These are phyloP conservation scores for Verbena officinalis DNA, from an alignment of 257 asterid genomes.

Conservation along the genomic window DNA sequence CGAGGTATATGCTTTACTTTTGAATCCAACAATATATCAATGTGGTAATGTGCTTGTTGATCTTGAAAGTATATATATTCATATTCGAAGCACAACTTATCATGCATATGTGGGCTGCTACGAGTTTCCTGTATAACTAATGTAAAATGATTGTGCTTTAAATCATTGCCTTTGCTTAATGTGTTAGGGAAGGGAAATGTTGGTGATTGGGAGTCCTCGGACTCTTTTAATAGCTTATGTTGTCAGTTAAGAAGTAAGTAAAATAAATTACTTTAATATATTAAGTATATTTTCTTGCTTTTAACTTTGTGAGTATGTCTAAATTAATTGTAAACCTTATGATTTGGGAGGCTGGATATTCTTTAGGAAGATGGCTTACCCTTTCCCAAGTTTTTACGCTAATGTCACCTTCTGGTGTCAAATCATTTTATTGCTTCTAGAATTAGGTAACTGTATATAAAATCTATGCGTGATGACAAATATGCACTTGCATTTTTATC, in stretches of 20 bases:
- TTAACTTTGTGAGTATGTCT: not conserved
- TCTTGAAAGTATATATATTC: slow-evolving; percentile 19
- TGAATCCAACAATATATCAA: not conserved
- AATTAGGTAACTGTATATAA: no score
- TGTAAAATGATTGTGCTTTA: not conserved
- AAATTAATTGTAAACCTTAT: no score
- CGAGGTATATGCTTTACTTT: slow-evolving; percentile 62
- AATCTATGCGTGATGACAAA: no score
- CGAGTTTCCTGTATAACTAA: not conserved
- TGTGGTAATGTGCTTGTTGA: slow-evolving; percentile 25
- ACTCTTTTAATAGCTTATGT: no score
- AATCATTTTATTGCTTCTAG: not conserved
- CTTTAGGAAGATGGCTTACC: no score
- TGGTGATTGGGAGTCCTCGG: no score
- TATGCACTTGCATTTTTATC: no score
- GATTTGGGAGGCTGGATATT: not conserved
- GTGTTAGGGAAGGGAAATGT: not conserved
- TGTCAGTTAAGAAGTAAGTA: no score
- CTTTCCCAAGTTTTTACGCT: not conserved
- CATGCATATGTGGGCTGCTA: slow-evolving; percentile 14
- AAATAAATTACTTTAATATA: no score
- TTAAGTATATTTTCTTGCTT: no score
- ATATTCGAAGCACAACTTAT: not conserved
- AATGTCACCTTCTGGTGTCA: not conserved
- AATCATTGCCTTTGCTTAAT: slow-evolving; percentile 23